Base-by-base conservation (phyloP, 75 land plant species). In the Picea sitchensis region DNA sequence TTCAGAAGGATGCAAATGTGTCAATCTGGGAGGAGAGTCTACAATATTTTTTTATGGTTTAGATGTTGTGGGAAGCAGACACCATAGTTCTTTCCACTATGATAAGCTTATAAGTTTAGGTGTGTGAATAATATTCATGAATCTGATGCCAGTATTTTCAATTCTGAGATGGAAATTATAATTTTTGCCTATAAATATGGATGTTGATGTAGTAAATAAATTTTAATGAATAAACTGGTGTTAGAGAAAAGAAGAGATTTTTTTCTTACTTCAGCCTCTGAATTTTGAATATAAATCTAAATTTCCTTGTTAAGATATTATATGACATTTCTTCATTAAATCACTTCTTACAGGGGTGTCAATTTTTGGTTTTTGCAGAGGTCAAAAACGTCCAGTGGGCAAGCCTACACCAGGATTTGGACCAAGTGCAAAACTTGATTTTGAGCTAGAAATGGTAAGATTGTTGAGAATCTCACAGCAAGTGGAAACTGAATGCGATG, bases 371-470 rank as follows among this genome's bases (percentile, higher is more conserved):
- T 71, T 44, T 72, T 81, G 36, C 87, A 97, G 99, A 76, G 99
- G 99, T 14, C 99, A 97, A 82, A 86, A 83, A 54, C 84, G 73
- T 75, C 98, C 96, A 72, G 76, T 54, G 68, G 91, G 90, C 5
- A 81, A 87, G 38, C 83, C 91, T 76, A 80, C 86, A 56, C 98
- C 99, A 68, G 87, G 68, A 63, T 95, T 93, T 88, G 96, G 98
- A 41, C 98, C 96, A 44, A 86, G 94, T 51, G 54, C 17, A 56
- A 94, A 92, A 78, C 82, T 98, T 75, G 99, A 95, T 81, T 98
- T 92, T 89, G 99, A 98, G 79, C 93, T 98, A 32, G 99, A 98
- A 86, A 95, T 98, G 99, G 98, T 98, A 72, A 81, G 88, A 13
- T 23, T 69, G 73, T 75, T 75, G 59, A 23, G 30, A 58, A 26